Base-by-base conservation (phyloP, 1,139 yeast species). In the Diutina rugosa region DNA sequence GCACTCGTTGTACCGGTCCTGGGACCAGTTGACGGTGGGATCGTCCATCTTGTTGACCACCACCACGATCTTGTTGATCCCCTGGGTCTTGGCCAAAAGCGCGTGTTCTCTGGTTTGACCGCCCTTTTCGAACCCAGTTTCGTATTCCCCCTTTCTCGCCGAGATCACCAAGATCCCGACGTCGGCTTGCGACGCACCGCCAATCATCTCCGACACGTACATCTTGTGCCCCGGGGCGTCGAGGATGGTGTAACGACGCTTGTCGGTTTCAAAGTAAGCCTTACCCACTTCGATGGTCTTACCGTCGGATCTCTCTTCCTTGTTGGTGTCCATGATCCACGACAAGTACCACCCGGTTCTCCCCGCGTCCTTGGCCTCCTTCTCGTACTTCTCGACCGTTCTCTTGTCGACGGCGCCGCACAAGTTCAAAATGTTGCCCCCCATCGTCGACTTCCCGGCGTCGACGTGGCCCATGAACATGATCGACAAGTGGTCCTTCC, bases 51-150 rank as follows among this genome's bases (percentile, higher is more conserved):
- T 93, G 78, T 93, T 93, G 63, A 95, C 93, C 58, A 87, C 98
- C 61, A 93, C 97, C 63, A 93, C 78, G 66, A 93, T 81, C 72
- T 85, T 87, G 77, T 89, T 90, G 60, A 93, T 97, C 75, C 99
- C 99, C 74, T 93, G 97, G 59, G 97, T 93, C 81, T 89, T 93
- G 63, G 99, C 98, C 71, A 93, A 81, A 63, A 93, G 79, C 53
- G 99, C 99, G 71, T 93, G 99, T 79, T 93, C 99, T 77, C 98
- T 86, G 61, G 99, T 91, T 77, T 93, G 98, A 63, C 99, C 99
- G 66, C 98, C 98, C 77, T 91, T 89, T 78, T 95, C 98, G 71
- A 93, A 93, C 62, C 99, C 99, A 60, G 99, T 95, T 78, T 93
- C 99, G 75, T 91, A 93, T 73, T 93, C 99, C 74, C 99, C 99